A percentile compares a stretch with the other conserved stretches of the same genome.
phyloP scores from a whole-genome alignment of 768 basidiomycete genomes.

The Russula sp. region DNA sequence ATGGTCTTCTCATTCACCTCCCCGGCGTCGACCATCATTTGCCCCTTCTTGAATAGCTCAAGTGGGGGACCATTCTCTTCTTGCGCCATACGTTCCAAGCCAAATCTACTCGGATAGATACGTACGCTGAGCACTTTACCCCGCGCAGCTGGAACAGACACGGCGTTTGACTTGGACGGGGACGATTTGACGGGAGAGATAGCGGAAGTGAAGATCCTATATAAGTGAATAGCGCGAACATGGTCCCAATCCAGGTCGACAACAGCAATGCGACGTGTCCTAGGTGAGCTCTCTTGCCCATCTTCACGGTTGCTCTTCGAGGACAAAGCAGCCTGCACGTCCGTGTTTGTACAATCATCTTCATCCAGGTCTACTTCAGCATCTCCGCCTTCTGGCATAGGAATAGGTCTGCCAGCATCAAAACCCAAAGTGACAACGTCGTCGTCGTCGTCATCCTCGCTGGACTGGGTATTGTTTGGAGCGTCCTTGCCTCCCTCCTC shows the following conservation, averaged over 20 bases:
- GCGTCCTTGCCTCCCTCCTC: conserved; percentile 44
- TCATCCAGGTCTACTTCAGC: conserved; percentile 78
- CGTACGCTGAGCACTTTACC: conserved; percentile 73
- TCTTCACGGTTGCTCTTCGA: conserved; percentile 35
- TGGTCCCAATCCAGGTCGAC: conserved; percentile 99
- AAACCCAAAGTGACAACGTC: conserved; percentile 48
- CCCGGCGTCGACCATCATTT: conserved; percentile 38
- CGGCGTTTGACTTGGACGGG: conserved; percentile 26
- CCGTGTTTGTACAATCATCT: conserved; percentile 58
- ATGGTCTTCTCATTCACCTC: conserved; percentile 61
- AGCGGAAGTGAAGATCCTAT: conserved; percentile 87
- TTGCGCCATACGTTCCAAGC: conserved; percentile 73
- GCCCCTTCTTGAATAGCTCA: conserved; percentile 67
- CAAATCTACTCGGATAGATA: conserved; percentile 92
- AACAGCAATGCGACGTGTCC: conserved; percentile 71
- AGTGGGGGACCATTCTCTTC: conserved; percentile 88
- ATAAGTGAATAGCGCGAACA: conserved; percentile 82
- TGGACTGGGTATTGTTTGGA: conserved; percentile 28
- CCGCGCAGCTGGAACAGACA: conserved; percentile 36
- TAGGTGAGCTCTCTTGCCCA: conserved; percentile 35
- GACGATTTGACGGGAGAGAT: conserved; percentile 53
- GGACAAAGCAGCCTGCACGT: conserved; percentile 67
- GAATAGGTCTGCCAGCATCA: conserved; percentile 39
- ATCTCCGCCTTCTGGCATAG: conserved; percentile 38
- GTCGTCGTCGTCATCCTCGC: conserved; percentile 43